Percentiles rank a stretch among this genome's conserved stretches.
phyloP scores from a whole-genome alignment of 768 basidiomycete species.

The Strobilomyces echinocephalus region DNA sequence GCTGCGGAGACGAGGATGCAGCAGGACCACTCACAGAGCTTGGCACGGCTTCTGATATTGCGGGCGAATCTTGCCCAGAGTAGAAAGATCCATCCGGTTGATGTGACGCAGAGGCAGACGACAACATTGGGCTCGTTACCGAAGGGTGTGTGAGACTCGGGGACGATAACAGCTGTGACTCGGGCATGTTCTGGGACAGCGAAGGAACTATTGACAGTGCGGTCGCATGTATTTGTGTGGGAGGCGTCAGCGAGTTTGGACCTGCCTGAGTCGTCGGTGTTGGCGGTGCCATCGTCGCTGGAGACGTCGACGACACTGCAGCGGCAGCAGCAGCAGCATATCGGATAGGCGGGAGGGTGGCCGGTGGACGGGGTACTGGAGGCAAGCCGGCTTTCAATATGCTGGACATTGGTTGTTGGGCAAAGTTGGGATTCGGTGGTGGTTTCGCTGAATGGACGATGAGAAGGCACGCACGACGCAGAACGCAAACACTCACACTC shows the following conservation, averaged over 20 bases:
- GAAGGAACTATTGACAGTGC: constrained; percentile 36
- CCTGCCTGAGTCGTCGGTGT: constrained; percentile 36
- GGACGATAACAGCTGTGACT: constrained; percentile 50
- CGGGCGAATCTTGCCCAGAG: constrained; percentile 68
- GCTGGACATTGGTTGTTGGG: constrained; percentile 68
- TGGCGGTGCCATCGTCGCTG: constrained; percentile 18
- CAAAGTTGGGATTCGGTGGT: constrained; percentile 75
- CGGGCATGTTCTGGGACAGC: constrained; percentile 30
- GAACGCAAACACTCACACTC: constrained; percentile 47
- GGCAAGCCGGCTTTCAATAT: constrained; percentile 75
- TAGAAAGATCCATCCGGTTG: constrained; percentile 66
- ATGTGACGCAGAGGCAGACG: constrained; percentile 61
- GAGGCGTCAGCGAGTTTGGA: constrained; percentile 27
- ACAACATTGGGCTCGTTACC: constrained; percentile 75
- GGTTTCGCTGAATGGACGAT: constrained; percentile 44
- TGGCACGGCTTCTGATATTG: constrained; percentile 60
- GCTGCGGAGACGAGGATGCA: constrained; percentile 60
- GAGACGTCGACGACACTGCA: constrained; percentile 24
- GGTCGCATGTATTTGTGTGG: constrained; percentile 38
- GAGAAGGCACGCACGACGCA: constrained; percentile 3
- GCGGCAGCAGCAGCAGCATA: constrained; percentile 89
- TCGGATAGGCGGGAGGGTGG: constrained; percentile 70
- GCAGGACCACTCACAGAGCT: constrained; percentile 43
- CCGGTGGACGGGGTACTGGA: constrained; percentile 47
- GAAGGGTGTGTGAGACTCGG: constrained; percentile 86